Base-by-base conservation (phyloP, 2,329 filamentous ascomycete species). In the Raffaelea arxii region DNA sequence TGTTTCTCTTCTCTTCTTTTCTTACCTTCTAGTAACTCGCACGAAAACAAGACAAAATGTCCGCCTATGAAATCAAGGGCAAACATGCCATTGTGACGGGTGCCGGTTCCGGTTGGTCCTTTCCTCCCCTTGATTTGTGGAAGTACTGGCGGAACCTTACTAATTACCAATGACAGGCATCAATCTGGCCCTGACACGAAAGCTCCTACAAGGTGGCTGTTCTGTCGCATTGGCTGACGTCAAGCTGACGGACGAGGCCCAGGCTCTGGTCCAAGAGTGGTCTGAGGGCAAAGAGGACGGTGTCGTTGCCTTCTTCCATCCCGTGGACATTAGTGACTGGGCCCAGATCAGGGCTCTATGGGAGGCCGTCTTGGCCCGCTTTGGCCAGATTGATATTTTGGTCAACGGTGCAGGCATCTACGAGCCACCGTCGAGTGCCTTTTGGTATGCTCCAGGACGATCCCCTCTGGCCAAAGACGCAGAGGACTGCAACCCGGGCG, bases 61-160 rank as follows among this genome's bases (percentile, higher is more conserved):
- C 36, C 25, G 36, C 23, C 6, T 45, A 30, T 19, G 37, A 45
- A 7, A 39, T 45, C 43, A 45, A 45, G 24, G 67, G 65, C 46
- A 71, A 68, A 55, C 66, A 70, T 19, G 74, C 74, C 11, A 72
- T 77, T 41, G 61, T 77, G 24, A 77, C 73, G 12, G 74, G 74
- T 25, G 73, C 70, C 32, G 73, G 74, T 23, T 75, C 72, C 37
- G 73, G 72, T 69, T 58, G 14, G 50, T 59, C 19, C 32, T 36
- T n/a, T 36, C 32, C 6, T n/a, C 14, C 6, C 32, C 32, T 18
- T n/a, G 7, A 16, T 23, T 35, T 9, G 42, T 14, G 14, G 39
- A 11, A 18, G 6, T 5, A 24, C 23, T 27, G 21, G n/a, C 24
- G 12, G 10, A 22, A 6, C 6, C 16, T 48, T 36, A n/a, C 23